Evolutionary conservation across 2,329 filamentous ascomycete species (phyloP), one percentile per base, ranked within the genome.

Genomic region (Talaromyces sp.): DNA sequence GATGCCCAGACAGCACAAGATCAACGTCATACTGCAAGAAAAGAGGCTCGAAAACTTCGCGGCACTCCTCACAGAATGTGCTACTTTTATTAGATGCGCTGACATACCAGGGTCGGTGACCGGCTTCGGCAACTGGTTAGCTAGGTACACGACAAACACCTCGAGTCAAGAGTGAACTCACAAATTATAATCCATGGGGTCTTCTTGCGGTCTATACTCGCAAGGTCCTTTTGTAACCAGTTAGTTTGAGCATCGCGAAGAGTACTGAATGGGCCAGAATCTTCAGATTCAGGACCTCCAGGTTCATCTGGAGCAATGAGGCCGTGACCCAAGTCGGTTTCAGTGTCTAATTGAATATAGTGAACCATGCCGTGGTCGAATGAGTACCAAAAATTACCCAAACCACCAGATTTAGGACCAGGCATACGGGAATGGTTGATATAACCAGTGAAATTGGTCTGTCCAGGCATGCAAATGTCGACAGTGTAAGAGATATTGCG

Each of bases 1-100:
- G 80, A 68, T 86, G 83, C 3, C 83, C 83, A 64, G 83, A 82
- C 21, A 84, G 73, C 35, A 75, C 81, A 11, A 84, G 69, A 68
- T 84, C 82, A 48, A 84, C 82, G 60, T 80, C 81, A 69, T 83
- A 83, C 61, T 79, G 75, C 70, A 82, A 80, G 5, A 84, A 69
- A 11, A 83, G 69, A 1, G 74, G 72, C 74, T 84, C 82, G 66
- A 84, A 84, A 5, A 80, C 81, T 0, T 52, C 60, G 63, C 79
- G 77, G 72, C 81, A 83, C 1, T 77, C 68, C 31, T 16, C 58
- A 72, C 81, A 84, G 16, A 63, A 40, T 6, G 18, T 63, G 44
- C 55, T 40, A 33, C 56, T 65, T 5, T 11, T 48, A 37, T 65
- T 62, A 12, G 35, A 12, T 4, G 59, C 46, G 31, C 63, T 62